These are phyloP conservation scores for Diaporthe ilicicola DNA, from an alignment of 2,329 filamentous ascomycete genomes.

Conservation along the genomic window DNA sequence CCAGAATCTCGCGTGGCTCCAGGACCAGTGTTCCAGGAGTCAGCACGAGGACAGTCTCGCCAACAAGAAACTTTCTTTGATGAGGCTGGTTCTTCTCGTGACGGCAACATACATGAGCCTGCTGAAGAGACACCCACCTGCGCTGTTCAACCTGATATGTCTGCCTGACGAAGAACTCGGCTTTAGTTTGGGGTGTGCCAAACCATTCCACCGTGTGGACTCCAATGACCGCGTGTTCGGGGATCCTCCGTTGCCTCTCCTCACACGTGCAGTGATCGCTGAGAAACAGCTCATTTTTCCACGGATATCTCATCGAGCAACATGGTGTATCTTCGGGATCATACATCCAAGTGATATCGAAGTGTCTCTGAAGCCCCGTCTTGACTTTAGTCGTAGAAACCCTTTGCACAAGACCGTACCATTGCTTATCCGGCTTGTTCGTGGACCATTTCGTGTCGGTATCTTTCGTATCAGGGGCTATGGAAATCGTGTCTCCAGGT, in stretches of 20 bases:
- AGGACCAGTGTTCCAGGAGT: conserved; percentile 48
- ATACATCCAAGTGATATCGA: conserved; percentile 80
- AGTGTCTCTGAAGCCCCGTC: conserved; percentile 48
- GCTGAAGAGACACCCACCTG: conserved; percentile 67
- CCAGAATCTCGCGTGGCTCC: conserved; percentile 69
- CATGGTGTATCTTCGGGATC: conserved; percentile 76
- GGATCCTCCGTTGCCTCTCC: conserved; percentile 50
- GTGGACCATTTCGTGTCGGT: conserved; percentile 65
- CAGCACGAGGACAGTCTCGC: conserved; percentile 67
- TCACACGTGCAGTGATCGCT: conserved; percentile 80
- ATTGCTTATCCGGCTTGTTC: conserved; percentile 58
- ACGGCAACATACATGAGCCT: conserved; percentile 65
- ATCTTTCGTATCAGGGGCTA: conserved; percentile 52
- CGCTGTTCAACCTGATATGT: conserved; percentile 69
- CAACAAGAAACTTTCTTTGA: conserved; percentile 49
- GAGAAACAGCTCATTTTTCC: conserved; percentile 77
- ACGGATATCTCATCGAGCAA: conserved; percentile 72
- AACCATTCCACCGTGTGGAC: conserved; percentile 68
- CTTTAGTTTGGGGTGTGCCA: conserved; percentile 52
- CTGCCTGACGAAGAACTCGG: conserved; percentile 74
- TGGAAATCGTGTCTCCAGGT: conserved; percentile 60
- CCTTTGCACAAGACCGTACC: conserved; percentile 76
- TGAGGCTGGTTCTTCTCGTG: conserved; percentile 34
- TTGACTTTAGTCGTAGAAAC: conserved; percentile 46
- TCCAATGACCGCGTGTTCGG: conserved; percentile 63